These are phyloP conservation scores for Pseudopithomyces maydicus DNA, from an alignment of 2,329 filamentous ascomycete genomes.

Conservation along the genomic window DNA sequence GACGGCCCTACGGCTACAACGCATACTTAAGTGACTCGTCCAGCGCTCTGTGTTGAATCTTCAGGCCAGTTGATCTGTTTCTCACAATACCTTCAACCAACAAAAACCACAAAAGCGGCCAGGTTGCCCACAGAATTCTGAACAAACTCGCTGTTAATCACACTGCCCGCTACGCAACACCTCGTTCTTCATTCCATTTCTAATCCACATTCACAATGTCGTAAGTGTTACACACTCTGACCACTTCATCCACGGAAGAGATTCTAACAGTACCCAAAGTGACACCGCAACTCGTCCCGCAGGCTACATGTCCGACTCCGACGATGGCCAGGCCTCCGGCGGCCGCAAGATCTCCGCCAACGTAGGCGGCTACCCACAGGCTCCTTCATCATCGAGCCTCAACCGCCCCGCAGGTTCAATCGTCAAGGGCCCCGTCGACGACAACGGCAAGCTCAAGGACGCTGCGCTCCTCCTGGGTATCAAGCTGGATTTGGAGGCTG, in stretches of 20 bases:
- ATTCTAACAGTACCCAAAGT: slow-evolving; percentile 19
- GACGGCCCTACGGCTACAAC: not conserved
- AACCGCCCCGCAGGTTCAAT: slow-evolving; percentile 50
- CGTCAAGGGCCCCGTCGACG: slow-evolving; percentile 62
- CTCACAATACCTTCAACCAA: slow-evolving; percentile 15
- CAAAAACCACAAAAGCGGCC: slow-evolving; percentile 13
- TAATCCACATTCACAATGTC: slow-evolving; percentile 26
- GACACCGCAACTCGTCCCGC: slow-evolving; percentile 34
- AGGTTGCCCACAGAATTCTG: slow-evolving; percentile 13
- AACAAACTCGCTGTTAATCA: not conserved
- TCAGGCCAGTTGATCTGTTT: slow-evolving; percentile 34
- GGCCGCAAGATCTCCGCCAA: slow-evolving; percentile 41
- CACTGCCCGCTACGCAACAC: not conserved
- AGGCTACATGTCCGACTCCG: slow-evolving; percentile 44
- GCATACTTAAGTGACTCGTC: slow-evolving; percentile 33
- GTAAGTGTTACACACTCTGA: slow-evolving; percentile 19
- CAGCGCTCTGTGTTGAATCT: slow-evolving; percentile 11
- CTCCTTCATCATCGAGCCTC: slow-evolving; percentile 47
- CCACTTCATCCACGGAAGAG: not conserved
- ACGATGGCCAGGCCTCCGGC: slow-evolving; percentile 48
- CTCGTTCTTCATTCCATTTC: not conserved
- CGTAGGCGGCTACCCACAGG: slow-evolving; percentile 21
- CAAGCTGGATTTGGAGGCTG: slow-evolving; percentile 67
- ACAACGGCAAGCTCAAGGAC: slow-evolving; percentile 62
- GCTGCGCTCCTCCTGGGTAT: slow-evolving; percentile 65